phyloP scores from a whole-genome alignment of 306 rosid species.

The Trifolium fragiferum region DNA sequence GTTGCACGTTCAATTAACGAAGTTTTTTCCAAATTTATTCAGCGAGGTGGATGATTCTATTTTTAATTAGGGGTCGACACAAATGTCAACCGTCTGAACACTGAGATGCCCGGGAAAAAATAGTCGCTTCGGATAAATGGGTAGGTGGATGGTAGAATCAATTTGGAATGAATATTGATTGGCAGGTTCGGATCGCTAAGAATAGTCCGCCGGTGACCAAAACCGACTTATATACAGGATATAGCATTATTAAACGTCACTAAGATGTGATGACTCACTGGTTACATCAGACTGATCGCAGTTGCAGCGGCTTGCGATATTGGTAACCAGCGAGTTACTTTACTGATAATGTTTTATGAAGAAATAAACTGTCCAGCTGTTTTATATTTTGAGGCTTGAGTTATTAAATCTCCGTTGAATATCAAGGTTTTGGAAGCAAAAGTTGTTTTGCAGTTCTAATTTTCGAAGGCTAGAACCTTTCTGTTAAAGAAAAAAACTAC shows the following conservation, averaged over 20 bases:
- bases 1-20: neutral
- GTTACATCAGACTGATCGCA: neutral
- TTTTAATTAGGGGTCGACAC: neutral
- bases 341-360: neutral
- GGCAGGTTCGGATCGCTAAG: neutral
- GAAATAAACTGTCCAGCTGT: neutral
- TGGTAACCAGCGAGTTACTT: neutral
- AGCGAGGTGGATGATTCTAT: neutral
- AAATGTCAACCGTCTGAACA: too few relatives aligned
- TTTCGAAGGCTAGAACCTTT: neutral
- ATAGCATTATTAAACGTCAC: neutral
- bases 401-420: neutral
- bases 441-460: neutral
- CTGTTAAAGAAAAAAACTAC: neutral
- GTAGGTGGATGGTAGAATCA: too few relatives aligned
- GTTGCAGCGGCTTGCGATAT: neutral
- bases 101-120: too few relatives aligned
- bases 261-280: neutral
- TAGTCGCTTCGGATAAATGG: too few relatives aligned
- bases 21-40: slow-evolving; percentile 4
- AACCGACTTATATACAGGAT: neutral
- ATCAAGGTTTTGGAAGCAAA: neutral
- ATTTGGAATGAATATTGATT: neutral
- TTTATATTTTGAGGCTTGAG: neutral
- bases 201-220: neutral